Percentiles rank a stretch among this genome's conserved stretches.
Evolutionary conservation across 176 grass and related monocot species (phyloP).

Genomic region (Ensete glaucum): DNA sequence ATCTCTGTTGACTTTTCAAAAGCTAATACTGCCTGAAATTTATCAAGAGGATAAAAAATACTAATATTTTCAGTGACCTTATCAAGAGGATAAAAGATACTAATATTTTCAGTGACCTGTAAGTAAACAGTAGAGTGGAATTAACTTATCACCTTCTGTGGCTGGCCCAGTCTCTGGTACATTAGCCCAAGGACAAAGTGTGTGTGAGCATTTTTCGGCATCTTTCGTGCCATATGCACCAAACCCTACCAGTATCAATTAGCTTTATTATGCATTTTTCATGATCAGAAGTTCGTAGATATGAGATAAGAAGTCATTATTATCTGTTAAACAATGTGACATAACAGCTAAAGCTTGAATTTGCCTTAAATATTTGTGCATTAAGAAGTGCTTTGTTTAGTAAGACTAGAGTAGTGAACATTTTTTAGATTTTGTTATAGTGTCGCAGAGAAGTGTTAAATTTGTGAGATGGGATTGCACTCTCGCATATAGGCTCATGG

Average conservation of each 20-base stretch:
- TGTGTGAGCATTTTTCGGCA: slow-evolving; percentile 88
- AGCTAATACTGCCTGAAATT: slow-evolving; percentile 52
- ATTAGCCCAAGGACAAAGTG: slow-evolving; percentile 96
- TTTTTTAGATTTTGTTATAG: not conserved
- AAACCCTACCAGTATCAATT: slow-evolving; percentile 51
- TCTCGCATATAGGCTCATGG: too few species aligned
- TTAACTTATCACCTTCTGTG: slow-evolving; percentile 63
- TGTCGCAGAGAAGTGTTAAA: not conserved
- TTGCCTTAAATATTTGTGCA: not conserved
- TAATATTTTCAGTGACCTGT: slow-evolving; percentile 15
- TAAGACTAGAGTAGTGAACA: not conserved
- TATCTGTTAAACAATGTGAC: not conserved
- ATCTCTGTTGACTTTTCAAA: slow-evolving; percentile 97
- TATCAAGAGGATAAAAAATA: slow-evolving; percentile 21
- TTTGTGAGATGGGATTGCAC: too few species aligned
- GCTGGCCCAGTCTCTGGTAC: slow-evolving; percentile 98
- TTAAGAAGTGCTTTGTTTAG: not conserved
- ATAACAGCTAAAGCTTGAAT: too few species aligned
- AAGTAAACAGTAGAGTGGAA: slow-evolving; percentile 11
- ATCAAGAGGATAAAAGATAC: too few species aligned
- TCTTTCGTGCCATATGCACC: slow-evolving; percentile 77
- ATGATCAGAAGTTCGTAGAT: not conserved
- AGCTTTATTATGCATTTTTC: not conserved
- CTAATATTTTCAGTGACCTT: slow-evolving; percentile 20
- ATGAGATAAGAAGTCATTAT: not conserved